A percentile compares a stretch with the other conserved stretches of the same genome.
Evolutionary conservation across 108 stramenopile genomes (phyloP).

Genomic region (Thalassiosira profunda): DNA sequence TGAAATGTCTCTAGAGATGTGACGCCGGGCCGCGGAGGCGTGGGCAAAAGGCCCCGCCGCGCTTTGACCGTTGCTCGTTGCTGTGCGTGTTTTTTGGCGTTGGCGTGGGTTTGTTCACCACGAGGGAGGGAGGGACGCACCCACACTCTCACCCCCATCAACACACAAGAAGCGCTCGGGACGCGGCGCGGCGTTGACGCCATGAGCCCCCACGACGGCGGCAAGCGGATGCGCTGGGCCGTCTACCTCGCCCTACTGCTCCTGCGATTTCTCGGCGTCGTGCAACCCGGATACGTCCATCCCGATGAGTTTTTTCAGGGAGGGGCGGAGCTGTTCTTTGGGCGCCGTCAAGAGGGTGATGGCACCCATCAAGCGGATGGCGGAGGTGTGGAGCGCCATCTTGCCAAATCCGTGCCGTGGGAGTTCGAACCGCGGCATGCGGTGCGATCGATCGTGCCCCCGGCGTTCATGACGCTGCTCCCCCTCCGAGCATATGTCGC

Average conservation of each 20-base stretch:
- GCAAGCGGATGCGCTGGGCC: no score
- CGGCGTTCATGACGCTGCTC: constrained; percentile 66
- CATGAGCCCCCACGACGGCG: no score
- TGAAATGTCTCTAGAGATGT: no score
- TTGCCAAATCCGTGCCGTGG: constrained; percentile 61
- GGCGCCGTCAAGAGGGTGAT: constrained; percentile 28
- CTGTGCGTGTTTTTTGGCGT: no score
- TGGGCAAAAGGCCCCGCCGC: no score
- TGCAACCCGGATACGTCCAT: constrained; percentile 76
- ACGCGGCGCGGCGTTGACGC: no score
- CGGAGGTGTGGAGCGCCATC: background rate
- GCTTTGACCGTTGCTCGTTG: no score
- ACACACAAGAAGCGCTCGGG: no score
- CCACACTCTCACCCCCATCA: no score
- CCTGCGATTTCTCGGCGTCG: constrained; percentile 42
- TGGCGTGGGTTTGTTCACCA: no score
- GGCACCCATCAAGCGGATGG: background rate
- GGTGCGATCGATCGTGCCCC: constrained; percentile 78
- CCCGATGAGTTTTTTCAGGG: constrained; percentile 92
- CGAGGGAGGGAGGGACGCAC: no score
- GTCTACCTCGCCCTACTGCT: constrained; percentile 40
- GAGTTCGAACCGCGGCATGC: constrained; percentile 80
- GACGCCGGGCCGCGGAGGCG: no score
- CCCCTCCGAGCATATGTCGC: constrained; percentile 57
- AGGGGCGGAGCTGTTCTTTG: constrained; percentile 82